A percentile compares a stretch with the other conserved stretches of the same genome.
Conservation (phyloP, 805 yeast genomes). For the Hanseniaspora taiwanica region DNA sequence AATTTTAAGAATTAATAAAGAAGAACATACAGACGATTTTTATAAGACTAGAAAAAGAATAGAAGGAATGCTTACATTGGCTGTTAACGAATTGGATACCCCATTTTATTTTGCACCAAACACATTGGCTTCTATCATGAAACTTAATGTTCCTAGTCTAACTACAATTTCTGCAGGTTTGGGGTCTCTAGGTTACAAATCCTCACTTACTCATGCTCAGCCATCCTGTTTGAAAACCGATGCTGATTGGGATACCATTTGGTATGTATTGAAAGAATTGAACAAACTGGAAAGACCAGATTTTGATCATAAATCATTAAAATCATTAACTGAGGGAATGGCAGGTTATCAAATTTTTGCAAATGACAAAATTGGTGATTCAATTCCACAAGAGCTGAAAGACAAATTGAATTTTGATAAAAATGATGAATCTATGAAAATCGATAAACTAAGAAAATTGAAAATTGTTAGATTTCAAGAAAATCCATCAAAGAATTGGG, state of each 20-base stretch:
- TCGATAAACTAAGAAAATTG: conserved; percentile 53
- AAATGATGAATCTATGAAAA: conserved; percentile 41
- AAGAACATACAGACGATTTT: conserved; percentile 34
- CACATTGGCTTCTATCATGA: conserved; percentile 57
- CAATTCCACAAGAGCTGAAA: conserved; percentile 7
- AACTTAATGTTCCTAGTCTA: conserved; percentile 74
- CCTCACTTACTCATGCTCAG: conserved; percentile 80
- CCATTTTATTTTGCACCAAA: conserved; percentile 83
- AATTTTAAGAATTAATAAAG: conserved; percentile 42
- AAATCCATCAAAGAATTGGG: conserved; percentile 94
- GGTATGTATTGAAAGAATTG: conserved; percentile 64
- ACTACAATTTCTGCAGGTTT: conserved; percentile 62
- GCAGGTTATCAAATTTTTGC: conserved; percentile 47
- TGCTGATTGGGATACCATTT: conserved; percentile 72
- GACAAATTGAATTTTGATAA: conserved; percentile 42
- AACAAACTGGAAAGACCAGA: conserved; percentile 30
- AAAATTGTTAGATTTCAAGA: conserved; percentile 82
- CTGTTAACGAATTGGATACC: conserved; percentile 51
- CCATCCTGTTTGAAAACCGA: conserved; percentile 79
- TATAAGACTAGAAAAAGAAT: conserved; percentile 78
- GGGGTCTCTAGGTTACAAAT: conserved; percentile 70
- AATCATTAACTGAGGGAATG: conserved; percentile 31
- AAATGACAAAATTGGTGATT: conserved; percentile 24
- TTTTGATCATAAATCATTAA: conserved; percentile 20
- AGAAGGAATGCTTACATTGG: conserved; percentile 85